Conservation (phyloP, 805 yeast species). For the Candida argentea region DNA sequence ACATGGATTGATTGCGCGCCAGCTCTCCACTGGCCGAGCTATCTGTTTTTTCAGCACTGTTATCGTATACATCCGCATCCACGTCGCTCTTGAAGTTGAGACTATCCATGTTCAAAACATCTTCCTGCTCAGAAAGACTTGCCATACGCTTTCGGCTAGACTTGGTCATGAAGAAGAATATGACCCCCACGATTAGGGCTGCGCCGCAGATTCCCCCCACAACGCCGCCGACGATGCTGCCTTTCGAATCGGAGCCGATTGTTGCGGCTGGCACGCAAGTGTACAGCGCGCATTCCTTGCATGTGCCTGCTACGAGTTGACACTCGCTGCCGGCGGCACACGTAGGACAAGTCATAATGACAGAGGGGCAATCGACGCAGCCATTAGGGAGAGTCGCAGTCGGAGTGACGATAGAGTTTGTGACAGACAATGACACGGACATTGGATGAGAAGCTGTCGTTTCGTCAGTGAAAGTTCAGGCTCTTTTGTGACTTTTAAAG, state of each 20-base stretch:
- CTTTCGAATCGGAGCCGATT: slow-evolving; percentile 2
- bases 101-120: slow-evolving; percentile 5
- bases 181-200: slow-evolving; percentile 35
- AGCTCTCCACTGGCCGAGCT: slow-evolving; percentile 2
- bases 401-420: slow-evolving; percentile 4
- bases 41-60: slow-evolving; percentile 1
- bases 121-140: slow-evolving; percentile 15
- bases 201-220: slow-evolving; percentile 72
- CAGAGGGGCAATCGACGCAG: slow-evolving; percentile 10
- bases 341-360: slow-evolving; percentile 27
- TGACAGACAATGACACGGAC: slow-evolving; percentile 3
- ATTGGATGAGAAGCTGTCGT: not conserved
- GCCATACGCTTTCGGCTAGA: slow-evolving; percentile 24
- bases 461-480: too few species aligned
- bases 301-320: slow-evolving; percentile 44
- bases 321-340: slow-evolving; percentile 38
- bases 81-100: slow-evolving; percentile 2
- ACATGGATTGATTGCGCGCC: slow-evolving; percentile 2
- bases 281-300: slow-evolving; percentile 45
- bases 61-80: slow-evolving; percentile 4
- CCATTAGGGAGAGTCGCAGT: slow-evolving; percentile 7
- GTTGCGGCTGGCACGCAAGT: slow-evolving; percentile 17
- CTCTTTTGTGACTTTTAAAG: too few species aligned
- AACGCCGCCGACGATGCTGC: slow-evolving; percentile 37
- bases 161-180: slow-evolving; percentile 23